Conservation (phyloP, 202 grass and related monocot species). For the Panicum virgatum region DNA sequence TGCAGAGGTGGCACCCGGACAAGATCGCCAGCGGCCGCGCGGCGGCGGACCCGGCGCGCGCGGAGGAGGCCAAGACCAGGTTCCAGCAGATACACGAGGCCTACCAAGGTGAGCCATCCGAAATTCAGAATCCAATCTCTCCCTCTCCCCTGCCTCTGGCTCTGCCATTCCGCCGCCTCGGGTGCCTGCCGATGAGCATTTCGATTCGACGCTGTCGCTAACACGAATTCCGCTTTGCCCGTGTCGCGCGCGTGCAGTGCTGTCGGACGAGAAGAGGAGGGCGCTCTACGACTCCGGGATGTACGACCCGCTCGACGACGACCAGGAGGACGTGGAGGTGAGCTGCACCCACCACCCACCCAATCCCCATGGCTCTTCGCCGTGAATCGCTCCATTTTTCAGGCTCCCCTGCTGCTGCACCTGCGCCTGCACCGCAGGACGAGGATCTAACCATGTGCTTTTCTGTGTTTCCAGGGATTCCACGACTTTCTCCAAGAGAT, state of each 20-base stretch:
- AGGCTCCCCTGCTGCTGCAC: too few relatives aligned
- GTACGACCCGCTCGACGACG: conserved; percentile 61
- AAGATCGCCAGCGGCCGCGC: conserved; percentile 24
- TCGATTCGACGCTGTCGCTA: background rate
- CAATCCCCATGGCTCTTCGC: background rate
- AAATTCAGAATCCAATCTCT: background rate
- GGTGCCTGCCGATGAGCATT: too few relatives aligned
- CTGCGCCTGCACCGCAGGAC: too few relatives aligned
- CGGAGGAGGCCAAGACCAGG: conserved; percentile 58
- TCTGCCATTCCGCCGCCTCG: background rate
- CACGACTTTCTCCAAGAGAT: conserved; percentile 87
- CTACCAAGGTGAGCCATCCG: conserved; percentile 42
- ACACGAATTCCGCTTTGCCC: background rate
- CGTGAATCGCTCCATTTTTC: background rate
- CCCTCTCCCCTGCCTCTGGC: too few relatives aligned
- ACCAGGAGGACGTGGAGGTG: conserved; percentile 70
- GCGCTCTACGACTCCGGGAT: conserved; percentile 66
- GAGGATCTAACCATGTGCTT: background rate
- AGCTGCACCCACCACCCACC: background rate
- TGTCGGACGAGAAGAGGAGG: conserved; percentile 75
- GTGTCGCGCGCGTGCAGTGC: conserved; percentile 37
- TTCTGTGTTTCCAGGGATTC: conserved; percentile 51
- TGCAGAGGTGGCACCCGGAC: conserved; percentile 73
- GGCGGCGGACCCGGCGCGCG: conserved; percentile 30
- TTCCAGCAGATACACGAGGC: conserved; percentile 79